Base-by-base conservation (phyloP, 2,329 filamentous ascomycete species). In the Bipolaris bicolor region DNA sequence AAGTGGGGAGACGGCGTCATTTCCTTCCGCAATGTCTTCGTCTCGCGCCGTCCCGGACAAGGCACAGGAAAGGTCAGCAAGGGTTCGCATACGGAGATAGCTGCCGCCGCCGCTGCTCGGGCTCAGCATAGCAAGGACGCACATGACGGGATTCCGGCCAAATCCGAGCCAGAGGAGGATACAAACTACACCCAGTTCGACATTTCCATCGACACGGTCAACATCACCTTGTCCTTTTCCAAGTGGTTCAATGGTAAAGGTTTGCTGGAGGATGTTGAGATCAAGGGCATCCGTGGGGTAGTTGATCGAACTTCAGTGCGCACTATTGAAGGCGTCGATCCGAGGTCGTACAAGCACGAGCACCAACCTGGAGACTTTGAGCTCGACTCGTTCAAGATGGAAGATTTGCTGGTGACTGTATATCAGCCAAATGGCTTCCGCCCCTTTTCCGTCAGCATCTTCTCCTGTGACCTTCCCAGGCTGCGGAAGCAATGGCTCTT, bases 231-330 rank as follows among this genome's bases (percentile, higher is more conserved):
- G 24, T 99, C 95, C 0, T 98, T 99, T 67, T 84, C 92, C n/a
- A 98, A 97, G 74, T 99, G 95, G 95, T 96, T 96, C 86, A 98
- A 97, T 67, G 94, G 95, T 20, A 97, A 94, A 76, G 95, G 95
- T 0, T 83, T 96, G 5, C 81, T 99, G 7, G 89, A 91, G 67
- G 91, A 98, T 72, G 95, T 99, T 40, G 92, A 97, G 72, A 89
- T 99, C 50, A 95, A 92, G 71, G 95, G 95, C 4, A 90, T 99
- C 29, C 86, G 95, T 58, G 95, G 95, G 20, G 91, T 98, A 5
- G 84, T 99, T 43, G 95, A 99, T 76, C 86, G 95, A 57, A 97
- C 92, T 0, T 90, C 88, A 45, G 90, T 99, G 2, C 80, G 83
- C 55, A 95, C 91, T 84, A 81, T 84, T 5, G 83, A 82, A 33